Conservation (phyloP, 345 rosid genomes). For the Citrus reticulata region DNA sequence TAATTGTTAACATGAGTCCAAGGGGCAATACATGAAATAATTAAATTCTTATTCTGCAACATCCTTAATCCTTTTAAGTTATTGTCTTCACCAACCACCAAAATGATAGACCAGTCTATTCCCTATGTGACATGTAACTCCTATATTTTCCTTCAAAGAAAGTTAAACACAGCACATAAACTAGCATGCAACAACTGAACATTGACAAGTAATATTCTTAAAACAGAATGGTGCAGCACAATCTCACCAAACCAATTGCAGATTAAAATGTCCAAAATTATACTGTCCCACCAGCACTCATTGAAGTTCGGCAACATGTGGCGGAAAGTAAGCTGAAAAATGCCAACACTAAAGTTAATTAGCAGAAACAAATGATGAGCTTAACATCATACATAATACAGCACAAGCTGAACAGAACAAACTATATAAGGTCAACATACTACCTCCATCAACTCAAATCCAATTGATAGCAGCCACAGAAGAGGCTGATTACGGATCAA, state of each 20-base stretch:
- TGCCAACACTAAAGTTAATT: slow-evolving; percentile 9
- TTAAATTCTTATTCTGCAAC: background rate
- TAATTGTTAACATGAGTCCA: background rate
- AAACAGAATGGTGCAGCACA: slow-evolving; percentile 1
- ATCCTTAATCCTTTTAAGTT: background rate
- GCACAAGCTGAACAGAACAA: background rate
- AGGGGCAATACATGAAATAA: background rate
- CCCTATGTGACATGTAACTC: background rate
- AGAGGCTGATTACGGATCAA: slow-evolving; percentile 92
- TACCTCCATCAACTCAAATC: slow-evolving; percentile 99
- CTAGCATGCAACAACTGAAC: background rate
- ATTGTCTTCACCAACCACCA: background rate
- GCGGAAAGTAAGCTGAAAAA: slow-evolving; percentile 81
- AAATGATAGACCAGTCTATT: too few species aligned
- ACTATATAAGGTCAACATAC: slow-evolving; percentile 14
- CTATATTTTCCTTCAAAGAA: background rate
- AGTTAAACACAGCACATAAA: background rate
- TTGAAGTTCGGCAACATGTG: slow-evolving; percentile 99
- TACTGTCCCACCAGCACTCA: slow-evolving; percentile 99
- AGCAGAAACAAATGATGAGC: background rate
- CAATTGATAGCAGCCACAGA: slow-evolving; percentile 95
- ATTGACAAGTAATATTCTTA: background rate
- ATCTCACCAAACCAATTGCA: slow-evolving; percentile 99
- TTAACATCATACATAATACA: background rate
- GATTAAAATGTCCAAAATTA: slow-evolving; percentile 87